A percentile compares a stretch with the other conserved stretches of the same genome.
These are phyloP conservation scores for Ascomycota sp. DNA, from an alignment of 2,329 filamentous ascomycete species.

Conservation along the genomic window DNA sequence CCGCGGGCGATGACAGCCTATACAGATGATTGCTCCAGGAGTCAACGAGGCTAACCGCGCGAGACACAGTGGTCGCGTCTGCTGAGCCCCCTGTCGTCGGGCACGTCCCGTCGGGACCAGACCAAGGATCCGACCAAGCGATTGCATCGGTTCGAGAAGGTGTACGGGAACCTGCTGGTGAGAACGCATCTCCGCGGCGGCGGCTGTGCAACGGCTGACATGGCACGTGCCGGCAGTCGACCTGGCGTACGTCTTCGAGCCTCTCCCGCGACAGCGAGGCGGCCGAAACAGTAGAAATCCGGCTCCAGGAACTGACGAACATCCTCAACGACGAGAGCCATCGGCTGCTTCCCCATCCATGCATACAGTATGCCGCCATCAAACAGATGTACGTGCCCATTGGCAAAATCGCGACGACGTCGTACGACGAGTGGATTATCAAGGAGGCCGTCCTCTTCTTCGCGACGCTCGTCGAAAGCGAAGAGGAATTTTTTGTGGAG, in stretches of 20 bases:
- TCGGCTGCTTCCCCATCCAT: constrained; percentile 74
- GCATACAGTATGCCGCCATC: constrained; percentile 66
- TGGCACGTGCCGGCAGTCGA: constrained; percentile 14
- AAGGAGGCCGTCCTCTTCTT: constrained; percentile 72
- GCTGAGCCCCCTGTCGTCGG: constrained; percentile 39
- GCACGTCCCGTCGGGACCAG: constrained; percentile 34
- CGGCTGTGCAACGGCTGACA: neutral
- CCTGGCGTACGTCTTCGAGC: constrained; percentile 42
- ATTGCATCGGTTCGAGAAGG: constrained; percentile 45
- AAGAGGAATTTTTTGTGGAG: constrained; percentile 87
- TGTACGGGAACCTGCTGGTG: constrained; percentile 42
- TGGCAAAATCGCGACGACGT: constrained; percentile 70
- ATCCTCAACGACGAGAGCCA: constrained; percentile 80
- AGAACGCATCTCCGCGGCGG: constrained; percentile 5
- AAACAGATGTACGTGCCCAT: constrained; percentile 82
- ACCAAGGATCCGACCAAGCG: constrained; percentile 42
- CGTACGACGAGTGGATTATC: constrained; percentile 70
- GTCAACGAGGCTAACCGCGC: neutral
- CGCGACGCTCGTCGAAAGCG: constrained; percentile 81
- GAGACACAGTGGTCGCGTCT: constrained; percentile 41
- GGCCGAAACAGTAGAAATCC: constrained; percentile 39
- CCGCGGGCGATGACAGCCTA: neutral
- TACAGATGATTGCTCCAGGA: no score
- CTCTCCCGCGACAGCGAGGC: constrained; percentile 38
- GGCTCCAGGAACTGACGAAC: constrained; percentile 41